A percentile compares a stretch with the other conserved stretches of the same genome.
phyloP scores from a whole-genome alignment of 148 eudicot species.

The Hydrangea macrophylla region DNA sequence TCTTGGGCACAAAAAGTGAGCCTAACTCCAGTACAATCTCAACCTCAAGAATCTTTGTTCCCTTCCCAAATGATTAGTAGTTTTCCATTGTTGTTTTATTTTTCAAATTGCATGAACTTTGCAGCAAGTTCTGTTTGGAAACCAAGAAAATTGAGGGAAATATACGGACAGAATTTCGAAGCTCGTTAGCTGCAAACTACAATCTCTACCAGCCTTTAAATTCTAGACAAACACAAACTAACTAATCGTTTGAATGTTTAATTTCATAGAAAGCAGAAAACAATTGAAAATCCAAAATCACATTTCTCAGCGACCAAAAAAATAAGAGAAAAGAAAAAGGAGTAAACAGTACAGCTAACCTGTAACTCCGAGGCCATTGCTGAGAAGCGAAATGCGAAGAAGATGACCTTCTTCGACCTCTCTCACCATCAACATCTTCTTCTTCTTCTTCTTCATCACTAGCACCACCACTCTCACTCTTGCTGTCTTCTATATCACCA shows the following conservation, averaged over 20 bases:
- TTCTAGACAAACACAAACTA: background rate
- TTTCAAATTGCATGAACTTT: too few species aligned
- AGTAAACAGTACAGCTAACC: slow-evolving; percentile 20
- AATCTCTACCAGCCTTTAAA: too few species aligned
- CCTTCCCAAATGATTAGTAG: too few species aligned
- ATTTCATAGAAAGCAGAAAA: background rate
- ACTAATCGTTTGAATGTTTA: too few species aligned
- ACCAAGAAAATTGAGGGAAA: background rate
- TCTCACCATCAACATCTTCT: background rate
- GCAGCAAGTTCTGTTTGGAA: background rate
- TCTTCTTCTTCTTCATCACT: slow-evolving; percentile 19
- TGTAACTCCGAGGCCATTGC: slow-evolving; percentile 79
- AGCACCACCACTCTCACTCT: slow-evolving; percentile 8
- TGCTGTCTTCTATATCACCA: slow-evolving; percentile 29
- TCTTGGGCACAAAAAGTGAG: too few species aligned
- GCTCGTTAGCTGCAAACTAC: background rate
- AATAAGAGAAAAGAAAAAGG: background rate
- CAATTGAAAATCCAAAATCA: too few species aligned
- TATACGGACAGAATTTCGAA: too few species aligned
- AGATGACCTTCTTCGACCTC: background rate
- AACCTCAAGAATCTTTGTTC: too few species aligned
- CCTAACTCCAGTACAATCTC: too few species aligned
- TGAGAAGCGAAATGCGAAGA: slow-evolving; percentile 34
- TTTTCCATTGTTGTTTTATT: too few species aligned
- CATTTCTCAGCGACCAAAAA: background rate